These are phyloP conservation scores for Euphorbia peplus DNA, from an alignment of 345 rosid species.

Conservation along the genomic window DNA sequence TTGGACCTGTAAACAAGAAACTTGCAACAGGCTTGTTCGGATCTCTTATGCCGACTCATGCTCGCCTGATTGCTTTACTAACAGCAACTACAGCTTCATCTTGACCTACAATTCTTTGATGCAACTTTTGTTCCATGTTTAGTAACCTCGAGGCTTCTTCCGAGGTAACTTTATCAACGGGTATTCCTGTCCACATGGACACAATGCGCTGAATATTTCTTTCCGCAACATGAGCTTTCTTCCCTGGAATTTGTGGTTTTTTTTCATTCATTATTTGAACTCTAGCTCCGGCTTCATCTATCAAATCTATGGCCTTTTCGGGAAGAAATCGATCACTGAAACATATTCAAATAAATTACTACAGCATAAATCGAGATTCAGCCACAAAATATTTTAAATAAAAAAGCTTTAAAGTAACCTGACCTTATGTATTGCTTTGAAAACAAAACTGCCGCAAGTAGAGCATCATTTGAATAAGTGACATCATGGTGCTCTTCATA, in stretches of 20 bases:
- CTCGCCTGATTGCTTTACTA: constrained; percentile 57
- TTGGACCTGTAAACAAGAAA: constrained; percentile 61
- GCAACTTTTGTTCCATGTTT: constrained; percentile 32
- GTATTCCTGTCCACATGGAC: constrained; percentile 45
- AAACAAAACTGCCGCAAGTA: constrained; percentile 40
- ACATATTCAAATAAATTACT: neutral
- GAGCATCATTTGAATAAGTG: constrained; percentile 30
- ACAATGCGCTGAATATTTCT: constrained; percentile 30
- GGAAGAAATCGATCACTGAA: constrained; percentile 68
- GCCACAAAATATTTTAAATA: neutral
- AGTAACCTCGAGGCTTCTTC: constrained; percentile 38
- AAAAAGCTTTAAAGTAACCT: neutral
- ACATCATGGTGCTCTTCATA: constrained; percentile 43
- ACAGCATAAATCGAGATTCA: neutral
- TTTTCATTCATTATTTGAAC: constrained; percentile 51
- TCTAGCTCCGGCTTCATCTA: constrained; percentile 77
- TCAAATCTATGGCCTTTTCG: constrained; percentile 65
- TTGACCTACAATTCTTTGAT: constrained; percentile 36
- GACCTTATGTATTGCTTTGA: constrained; percentile 50
- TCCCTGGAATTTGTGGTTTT: constrained; percentile 17
- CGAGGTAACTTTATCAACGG: constrained; percentile 36
- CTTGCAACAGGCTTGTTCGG: constrained; percentile 63
- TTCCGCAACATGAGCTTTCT: constrained; percentile 23
- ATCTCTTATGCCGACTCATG: constrained; percentile 58
- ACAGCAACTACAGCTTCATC: constrained; percentile 46